A percentile compares a stretch with the other conserved stretches of the same genome.
Conservation (phyloP, 129 eudicot species). For the Escallonia rubra region DNA sequence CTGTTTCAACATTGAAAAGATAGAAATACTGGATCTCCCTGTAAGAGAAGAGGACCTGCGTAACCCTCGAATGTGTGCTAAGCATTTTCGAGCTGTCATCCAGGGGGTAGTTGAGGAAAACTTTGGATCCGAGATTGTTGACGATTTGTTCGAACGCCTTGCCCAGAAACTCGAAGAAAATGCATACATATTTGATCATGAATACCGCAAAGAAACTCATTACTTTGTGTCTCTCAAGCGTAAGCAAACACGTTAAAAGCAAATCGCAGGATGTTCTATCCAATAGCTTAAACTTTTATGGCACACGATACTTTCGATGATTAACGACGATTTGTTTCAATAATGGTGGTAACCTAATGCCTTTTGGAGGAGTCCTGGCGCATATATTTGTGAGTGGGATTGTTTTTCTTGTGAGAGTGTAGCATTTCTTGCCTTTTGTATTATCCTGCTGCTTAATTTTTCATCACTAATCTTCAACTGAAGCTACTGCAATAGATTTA, state of each 20-base stretch:
- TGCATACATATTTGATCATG: too few species aligned
- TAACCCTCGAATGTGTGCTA: background rate
- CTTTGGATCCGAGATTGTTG: background rate
- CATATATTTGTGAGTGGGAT: too few species aligned
- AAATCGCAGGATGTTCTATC: slow-evolving; percentile 10
- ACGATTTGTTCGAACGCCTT: background rate
- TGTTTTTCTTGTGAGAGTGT: background rate
- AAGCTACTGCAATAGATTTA: too few species aligned
- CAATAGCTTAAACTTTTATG: slow-evolving; percentile 28
- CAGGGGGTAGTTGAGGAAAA: background rate
- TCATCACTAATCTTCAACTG: too few species aligned
- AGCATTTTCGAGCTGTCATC: background rate
- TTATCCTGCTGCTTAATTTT: too few species aligned
- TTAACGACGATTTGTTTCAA: too few species aligned
- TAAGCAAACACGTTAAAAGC: slow-evolving; percentile 12
- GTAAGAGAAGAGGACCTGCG: background rate
- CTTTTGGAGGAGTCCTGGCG: too few species aligned
- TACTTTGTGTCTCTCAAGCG: too few species aligned
- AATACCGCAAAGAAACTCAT: too few species aligned
- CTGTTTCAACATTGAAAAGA: slow-evolving; percentile 9
- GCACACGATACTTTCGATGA: background rate
- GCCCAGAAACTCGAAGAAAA: background rate
- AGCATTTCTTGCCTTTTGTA: background rate
- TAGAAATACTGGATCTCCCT: slow-evolving; percentile 10
- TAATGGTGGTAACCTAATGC: too few species aligned